Conservation (phyloP, 2,329 filamentous ascomycete species). For the Sphaerulina vaccinii region DNA sequence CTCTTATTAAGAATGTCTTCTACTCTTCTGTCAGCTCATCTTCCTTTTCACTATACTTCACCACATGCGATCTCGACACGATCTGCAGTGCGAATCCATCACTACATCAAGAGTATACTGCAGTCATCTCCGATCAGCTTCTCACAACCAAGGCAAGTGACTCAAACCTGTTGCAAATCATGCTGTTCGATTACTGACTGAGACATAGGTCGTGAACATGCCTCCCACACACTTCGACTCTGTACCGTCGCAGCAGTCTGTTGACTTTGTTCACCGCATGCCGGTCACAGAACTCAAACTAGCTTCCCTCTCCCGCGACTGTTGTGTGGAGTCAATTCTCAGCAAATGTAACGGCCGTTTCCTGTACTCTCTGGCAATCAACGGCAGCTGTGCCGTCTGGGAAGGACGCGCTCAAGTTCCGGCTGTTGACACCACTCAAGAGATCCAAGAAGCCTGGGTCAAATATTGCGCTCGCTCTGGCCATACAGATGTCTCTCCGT, state of each 20-base stretch:
- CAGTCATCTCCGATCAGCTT: too few species aligned
- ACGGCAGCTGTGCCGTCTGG: slow-evolving; percentile 31
- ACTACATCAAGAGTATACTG: too few species aligned
- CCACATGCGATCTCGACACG: too few species aligned
- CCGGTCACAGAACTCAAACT: background rate
- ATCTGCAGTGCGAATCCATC: too few species aligned
- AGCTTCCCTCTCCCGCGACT: background rate
- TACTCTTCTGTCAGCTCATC: too few species aligned
- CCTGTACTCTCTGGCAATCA: background rate
- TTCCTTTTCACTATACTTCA: too few species aligned
- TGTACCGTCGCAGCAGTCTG: background rate
- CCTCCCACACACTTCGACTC: background rate
- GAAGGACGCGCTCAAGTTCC: slow-evolving; percentile 30
- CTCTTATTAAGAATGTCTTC: too few species aligned
- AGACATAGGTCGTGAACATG: too few species aligned
- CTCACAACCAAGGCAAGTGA: too few species aligned
- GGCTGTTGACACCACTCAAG: background rate
- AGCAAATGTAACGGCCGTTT: slow-evolving; percentile 1
- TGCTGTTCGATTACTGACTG: too few species aligned
- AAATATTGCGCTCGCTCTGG: background rate
- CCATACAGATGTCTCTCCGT: background rate
- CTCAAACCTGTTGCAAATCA: too few species aligned
- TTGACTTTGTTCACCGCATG: background rate
- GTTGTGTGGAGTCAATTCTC: background rate
- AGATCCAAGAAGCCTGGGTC: slow-evolving; percentile 5